These are phyloP conservation scores for Ascobolus immersus DNA, from an alignment of 495 filamentous ascomycete genomes.

Conservation along the genomic window DNA sequence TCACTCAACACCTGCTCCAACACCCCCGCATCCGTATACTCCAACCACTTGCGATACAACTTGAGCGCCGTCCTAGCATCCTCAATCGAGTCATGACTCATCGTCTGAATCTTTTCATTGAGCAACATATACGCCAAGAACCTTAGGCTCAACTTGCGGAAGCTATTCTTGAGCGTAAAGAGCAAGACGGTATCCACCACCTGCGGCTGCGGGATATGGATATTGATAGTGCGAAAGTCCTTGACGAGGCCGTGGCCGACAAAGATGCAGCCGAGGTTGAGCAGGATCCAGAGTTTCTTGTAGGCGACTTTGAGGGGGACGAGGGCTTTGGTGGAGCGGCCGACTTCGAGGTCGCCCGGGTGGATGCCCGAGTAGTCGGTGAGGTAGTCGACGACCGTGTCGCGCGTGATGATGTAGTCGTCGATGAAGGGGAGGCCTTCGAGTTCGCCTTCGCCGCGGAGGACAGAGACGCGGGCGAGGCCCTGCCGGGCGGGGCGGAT, in stretches of 20 bases:
- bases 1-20: constrained; percentile 53
- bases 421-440: constrained; percentile 81
- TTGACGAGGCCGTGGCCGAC: constrained; percentile 77
- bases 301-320: constrained; percentile 77
- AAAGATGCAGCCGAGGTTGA: constrained; percentile 84
- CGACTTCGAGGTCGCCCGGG: constrained; percentile 53
- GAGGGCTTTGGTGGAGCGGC: constrained; percentile 46
- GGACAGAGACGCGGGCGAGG: constrained; percentile 65
- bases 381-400: constrained; percentile 84
- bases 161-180: constrained; percentile 40
- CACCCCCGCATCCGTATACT: constrained; percentile 65
- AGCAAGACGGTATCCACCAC: constrained; percentile 79
- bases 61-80: constrained; percentile 74
- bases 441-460: constrained; percentile 46
- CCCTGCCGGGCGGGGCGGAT: constrained; percentile 64
- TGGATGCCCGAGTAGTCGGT: constrained; percentile 82
- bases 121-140: constrained; percentile 75
- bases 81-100: constrained; percentile 78
- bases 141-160: constrained; percentile 55
- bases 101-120: constrained; percentile 70
- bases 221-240: constrained; percentile 94
- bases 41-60: constrained; percentile 70
- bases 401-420: constrained; percentile 78
- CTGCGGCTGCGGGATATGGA: constrained; percentile 74
- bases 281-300: constrained; percentile 89